Conservation (phyloP, 306 rosid species). For the Neltuma alba region DNA sequence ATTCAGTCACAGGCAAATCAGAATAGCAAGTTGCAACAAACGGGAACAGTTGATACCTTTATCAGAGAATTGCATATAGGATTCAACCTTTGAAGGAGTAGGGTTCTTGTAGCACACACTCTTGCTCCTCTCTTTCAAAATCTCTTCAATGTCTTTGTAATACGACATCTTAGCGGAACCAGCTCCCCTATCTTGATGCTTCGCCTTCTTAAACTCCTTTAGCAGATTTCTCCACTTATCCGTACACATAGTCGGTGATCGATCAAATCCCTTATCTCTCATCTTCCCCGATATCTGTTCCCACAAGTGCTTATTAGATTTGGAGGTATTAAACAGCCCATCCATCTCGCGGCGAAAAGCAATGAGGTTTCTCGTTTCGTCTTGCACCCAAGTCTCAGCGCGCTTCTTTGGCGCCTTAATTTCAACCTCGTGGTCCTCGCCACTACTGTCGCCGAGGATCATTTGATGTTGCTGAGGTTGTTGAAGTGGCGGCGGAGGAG, state of each 20-base stretch:
- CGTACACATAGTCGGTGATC: conserved; percentile 96
- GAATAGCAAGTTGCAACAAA: neutral
- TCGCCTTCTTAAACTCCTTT: conserved; percentile 94
- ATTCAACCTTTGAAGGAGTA: conserved; percentile 73
- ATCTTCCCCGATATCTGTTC: conserved; percentile 87
- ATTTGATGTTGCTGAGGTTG: conserved; percentile 55
- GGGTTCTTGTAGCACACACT: conserved; percentile 60
- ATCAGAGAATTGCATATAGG: conserved; percentile 80
- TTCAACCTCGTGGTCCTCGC: conserved; percentile 82
- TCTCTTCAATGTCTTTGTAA: conserved; percentile 91
- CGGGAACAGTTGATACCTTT: conserved; percentile 50
- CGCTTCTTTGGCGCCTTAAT: conserved; percentile 91
- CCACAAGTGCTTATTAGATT: conserved; percentile 95
- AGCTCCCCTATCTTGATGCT: conserved; percentile 74
- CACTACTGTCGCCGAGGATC: conserved; percentile 78
- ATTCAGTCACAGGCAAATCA: neutral
- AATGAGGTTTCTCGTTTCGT: conserved; percentile 82
- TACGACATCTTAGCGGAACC: conserved; percentile 88
- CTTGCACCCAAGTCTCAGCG: conserved; percentile 98
- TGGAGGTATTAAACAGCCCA: conserved; percentile 75
- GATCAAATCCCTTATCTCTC: conserved; percentile 90
- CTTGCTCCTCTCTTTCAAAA: conserved; percentile 75
- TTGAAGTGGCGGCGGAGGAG: conserved; percentile 8
- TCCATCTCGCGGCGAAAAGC: conserved; percentile 79
- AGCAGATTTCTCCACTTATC: conserved; percentile 96